Conservation (phyloP, 1,139 yeast genomes). For the Blastobotrys raffinosifermentans region DNA sequence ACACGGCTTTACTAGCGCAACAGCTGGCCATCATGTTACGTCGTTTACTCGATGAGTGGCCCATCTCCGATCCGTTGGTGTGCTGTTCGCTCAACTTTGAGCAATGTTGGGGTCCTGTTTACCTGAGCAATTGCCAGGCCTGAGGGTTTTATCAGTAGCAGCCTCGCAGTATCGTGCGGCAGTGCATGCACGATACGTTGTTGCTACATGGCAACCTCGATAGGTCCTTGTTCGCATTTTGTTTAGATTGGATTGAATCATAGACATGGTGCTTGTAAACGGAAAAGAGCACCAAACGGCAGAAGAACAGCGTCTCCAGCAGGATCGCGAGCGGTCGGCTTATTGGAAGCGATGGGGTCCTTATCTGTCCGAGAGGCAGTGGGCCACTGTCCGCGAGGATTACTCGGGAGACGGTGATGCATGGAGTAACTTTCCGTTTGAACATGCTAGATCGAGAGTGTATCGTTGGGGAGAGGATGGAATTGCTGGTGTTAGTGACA, state of each 20-base stretch:
- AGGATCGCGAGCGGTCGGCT: conserved; percentile 48
- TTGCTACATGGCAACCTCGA: background rate
- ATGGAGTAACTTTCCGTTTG: conserved; percentile 88
- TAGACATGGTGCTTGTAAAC: conserved; percentile 29
- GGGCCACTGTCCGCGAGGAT: conserved; percentile 95
- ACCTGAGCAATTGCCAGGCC: too few relatives aligned
- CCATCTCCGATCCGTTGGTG: too few relatives aligned
- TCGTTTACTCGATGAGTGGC: too few relatives aligned
- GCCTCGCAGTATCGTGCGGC: too few relatives aligned
- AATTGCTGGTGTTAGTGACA: conserved; percentile 83
- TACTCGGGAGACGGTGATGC: conserved; percentile 84
- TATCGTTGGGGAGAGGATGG: conserved; percentile 99
- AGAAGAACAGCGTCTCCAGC: conserved; percentile 64
- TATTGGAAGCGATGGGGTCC: conserved; percentile 94
- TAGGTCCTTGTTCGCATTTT: background rate
- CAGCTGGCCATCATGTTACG: too few relatives aligned
- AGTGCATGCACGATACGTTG: too few relatives aligned
- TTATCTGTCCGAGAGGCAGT: conserved; percentile 81
- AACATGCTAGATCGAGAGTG: conserved; percentile 74
- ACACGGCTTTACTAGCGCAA: too few relatives aligned
- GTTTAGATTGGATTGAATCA: too few relatives aligned
- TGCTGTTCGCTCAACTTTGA: too few relatives aligned
- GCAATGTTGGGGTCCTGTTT: too few relatives aligned
- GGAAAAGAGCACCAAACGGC: conserved; percentile 37
- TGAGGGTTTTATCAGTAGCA: too few relatives aligned